phyloP scores from a whole-genome alignment of 2,329 filamentous ascomycete genomes.

The Dactylonectria macrodidyma region DNA sequence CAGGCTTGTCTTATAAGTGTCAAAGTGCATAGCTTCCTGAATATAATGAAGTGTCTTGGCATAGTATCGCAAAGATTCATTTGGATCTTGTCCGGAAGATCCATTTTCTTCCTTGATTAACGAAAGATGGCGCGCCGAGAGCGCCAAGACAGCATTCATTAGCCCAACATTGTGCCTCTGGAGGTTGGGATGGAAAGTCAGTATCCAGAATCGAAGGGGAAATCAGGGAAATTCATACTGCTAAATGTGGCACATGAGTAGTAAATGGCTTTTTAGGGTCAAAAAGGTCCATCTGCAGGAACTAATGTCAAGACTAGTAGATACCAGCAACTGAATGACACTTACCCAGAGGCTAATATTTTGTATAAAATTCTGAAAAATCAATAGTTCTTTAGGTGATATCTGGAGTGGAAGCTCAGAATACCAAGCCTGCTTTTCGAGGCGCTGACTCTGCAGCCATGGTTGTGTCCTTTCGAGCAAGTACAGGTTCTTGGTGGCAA shows the following conservation, averaged over 20 bases:
- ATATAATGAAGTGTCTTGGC: conserved; percentile 74
- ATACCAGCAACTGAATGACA: conserved; percentile 12
- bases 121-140: conserved; percentile 53
- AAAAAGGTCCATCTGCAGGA: conserved; percentile 38
- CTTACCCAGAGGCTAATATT: conserved; percentile 30
- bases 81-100: conserved; percentile 13
- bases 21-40: conserved; percentile 70
- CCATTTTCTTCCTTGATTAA: neutral
- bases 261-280: conserved; percentile 38
- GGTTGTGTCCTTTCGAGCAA: neutral
- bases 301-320: neutral
- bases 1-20: conserved; percentile 68
- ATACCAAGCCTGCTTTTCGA: conserved; percentile 23
- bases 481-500: conserved; percentile 5
- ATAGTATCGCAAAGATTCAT: conserved; percentile 64
- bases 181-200: neutral
- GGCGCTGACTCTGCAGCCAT: neutral
- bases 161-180: conserved; percentile 62
- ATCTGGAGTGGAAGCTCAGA: conserved; percentile 7
- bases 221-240: conserved; percentile 28
- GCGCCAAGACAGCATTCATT: conserved; percentile 69
- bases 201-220: conserved; percentile 7
- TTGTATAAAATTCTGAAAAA: conserved; percentile 26
- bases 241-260: conserved; percentile 34
- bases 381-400: conserved; percentile 5